Base-by-base conservation (phyloP, 2,329 filamentous ascomycete species). In the Myotisia sp. region DNA sequence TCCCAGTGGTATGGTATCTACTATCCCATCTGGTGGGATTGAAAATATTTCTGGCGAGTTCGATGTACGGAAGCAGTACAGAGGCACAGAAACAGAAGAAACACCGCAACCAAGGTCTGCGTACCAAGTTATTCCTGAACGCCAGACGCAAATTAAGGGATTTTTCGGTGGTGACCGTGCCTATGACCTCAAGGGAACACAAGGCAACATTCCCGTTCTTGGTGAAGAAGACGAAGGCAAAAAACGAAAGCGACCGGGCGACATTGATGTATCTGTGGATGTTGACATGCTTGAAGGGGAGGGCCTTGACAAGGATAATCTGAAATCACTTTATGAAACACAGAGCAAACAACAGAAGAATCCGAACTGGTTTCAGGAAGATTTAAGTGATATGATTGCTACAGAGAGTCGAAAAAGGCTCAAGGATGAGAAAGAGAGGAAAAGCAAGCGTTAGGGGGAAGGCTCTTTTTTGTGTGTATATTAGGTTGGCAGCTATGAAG, bases 131-230 rank as follows among this genome's bases (percentile, higher is more conserved):
- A 71, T 98, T 14, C 84, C 84, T 7, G 87, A 98, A 60, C 80
- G 81, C 38, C 78, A 87, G 52, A 78, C 86, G 14, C 75, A 79
- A 33, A 75, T 83, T 4, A 79, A 86, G 47, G 90, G 90, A 29
- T 95, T 98, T 71, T 95, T 98, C 54, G 90, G 90, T 46, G 86
- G 83, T 47, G 87, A 95, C 53, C 79, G 84, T 51, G 80, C 80
- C 10, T 98, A 98, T 59, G 86, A 98, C 58, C 70, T 98, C 42
- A 78, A 68, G 41, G 74, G 63, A 43, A 65, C 63, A 20, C 64
- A 69, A 40, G 60, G 64, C 14, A 63, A 67, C 39, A 57, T 82
- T 40, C 79, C 81, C 1, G 71, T 92, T 2, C 71, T 98, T 3
- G 90, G 86, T 7, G 70, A 74, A 42, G 83, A 92, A 16, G 80